Base-by-base conservation (phyloP, 2,329 filamentous ascomycete genomes). In the Aspergillus vadensis region DNA sequence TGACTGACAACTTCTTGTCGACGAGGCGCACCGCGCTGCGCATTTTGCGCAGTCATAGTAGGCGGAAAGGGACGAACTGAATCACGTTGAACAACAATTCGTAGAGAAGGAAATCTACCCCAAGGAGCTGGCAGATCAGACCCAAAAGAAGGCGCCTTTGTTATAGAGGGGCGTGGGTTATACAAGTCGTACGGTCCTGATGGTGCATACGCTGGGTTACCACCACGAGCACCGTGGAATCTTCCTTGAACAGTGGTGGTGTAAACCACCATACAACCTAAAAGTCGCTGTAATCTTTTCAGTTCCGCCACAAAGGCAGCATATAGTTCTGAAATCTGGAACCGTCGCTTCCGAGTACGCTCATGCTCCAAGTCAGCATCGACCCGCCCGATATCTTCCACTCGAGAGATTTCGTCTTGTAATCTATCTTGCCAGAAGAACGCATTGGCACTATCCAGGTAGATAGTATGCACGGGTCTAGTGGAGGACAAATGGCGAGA, bases 361-460 rank as follows among this genome's bases (percentile, higher is more conserved):
- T 71, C 64, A 10, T 59, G 58, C 15, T 75, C 71, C 25, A 72
- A 63, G 4, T 76, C 74, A 30, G 63, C 63, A 4, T 57, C 55
- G 15, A 70, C 53, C 5, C 66, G 69, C 17, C 72, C 73, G 23
- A 79, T 72, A n/a, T 77, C 72, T 52, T 76, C 75, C 0, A 74
- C 72, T 15, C 75, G 74, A 5, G 77, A 69, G 21, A 78, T 76
- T 56, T 82, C 80, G 14, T 80, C 76, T 39, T 76, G 74, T 23
- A 79, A 67, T 38, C 79, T 77, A 55, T 83, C 78, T 65, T 82
- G 79, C 81, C 82, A 85, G 72, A 81, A 78, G 69, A 87, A 88
- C 0, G 82, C 76, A 25, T 80, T 82, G 4, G 81, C 78, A 57
- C 82, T 83, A 69, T 86, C 84, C 6, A 89, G 67, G 23, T 85